Evolutionary conservation across 371 early-diverging fungal genomes (phyloP).

Genomic region (Circinella umbellata): DNA sequence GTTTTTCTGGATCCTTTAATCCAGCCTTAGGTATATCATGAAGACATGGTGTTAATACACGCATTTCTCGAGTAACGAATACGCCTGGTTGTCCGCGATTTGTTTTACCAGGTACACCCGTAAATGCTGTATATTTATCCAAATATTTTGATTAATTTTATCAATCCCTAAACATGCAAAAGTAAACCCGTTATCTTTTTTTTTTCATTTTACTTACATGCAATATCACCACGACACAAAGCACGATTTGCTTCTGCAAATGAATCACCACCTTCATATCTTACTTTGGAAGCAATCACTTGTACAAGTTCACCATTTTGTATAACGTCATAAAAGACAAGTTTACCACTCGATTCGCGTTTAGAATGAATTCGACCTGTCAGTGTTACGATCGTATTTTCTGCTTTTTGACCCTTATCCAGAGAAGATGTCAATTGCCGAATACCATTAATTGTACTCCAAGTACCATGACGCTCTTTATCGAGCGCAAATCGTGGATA

Average conservation of each 20-base stretch:
- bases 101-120: slow-evolving; percentile 82
- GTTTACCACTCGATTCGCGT: slow-evolving; percentile 73
- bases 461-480: slow-evolving; percentile 31
- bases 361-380: slow-evolving; percentile 69
- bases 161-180: background rate
- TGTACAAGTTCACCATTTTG: slow-evolving; percentile 70
- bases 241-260: slow-evolving; percentile 51
- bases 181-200: background rate
- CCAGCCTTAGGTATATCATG: slow-evolving; percentile 81
- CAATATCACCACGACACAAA: slow-evolving; percentile 70
- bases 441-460: slow-evolving; percentile 36
- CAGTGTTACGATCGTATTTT: slow-evolving; percentile 30
- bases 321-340: slow-evolving; percentile 75
- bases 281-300: slow-evolving; percentile 65
- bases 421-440: slow-evolving; percentile 15
- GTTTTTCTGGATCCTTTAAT: slow-evolving; percentile 76
- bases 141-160: background rate
- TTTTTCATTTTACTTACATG: slow-evolving; percentile 46
- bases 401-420: slow-evolving; percentile 42
- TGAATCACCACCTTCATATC: slow-evolving; percentile 42
- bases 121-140: slow-evolving; percentile 51
- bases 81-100: slow-evolving; percentile 85
- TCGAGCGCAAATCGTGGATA: slow-evolving; percentile 43
- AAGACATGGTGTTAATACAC: slow-evolving; percentile 90
- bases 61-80: slow-evolving; percentile 59